Evolutionary conservation across 2,329 filamentous ascomycete species (phyloP).

Genomic region (Penicillium decumbens): DNA sequence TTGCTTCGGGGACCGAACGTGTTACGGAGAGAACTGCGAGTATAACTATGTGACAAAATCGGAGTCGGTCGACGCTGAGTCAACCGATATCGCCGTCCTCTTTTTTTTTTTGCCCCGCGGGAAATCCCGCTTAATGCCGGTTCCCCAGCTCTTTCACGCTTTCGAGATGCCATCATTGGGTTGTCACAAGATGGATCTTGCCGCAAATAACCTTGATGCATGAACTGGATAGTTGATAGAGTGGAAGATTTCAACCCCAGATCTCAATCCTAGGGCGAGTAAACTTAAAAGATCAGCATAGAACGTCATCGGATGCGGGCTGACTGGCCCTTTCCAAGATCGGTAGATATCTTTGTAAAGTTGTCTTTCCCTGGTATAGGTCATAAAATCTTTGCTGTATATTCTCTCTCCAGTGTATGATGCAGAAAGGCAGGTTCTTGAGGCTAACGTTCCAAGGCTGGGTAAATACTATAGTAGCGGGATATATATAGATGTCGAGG

Average conservation of each 20-base stretch:
- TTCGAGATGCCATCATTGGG: neutral
- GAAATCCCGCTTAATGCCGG: slow-evolving; percentile 24
- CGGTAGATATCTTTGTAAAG: neutral
- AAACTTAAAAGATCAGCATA: slow-evolving; percentile 6
- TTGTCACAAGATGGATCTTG: slow-evolving; percentile 11
- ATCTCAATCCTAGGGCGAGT: neutral
- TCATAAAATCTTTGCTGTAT: neutral
- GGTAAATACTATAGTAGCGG: neutral
- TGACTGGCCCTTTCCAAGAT: slow-evolving; percentile 1
- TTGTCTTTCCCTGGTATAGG: neutral
- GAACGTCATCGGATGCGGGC: slow-evolving; percentile 14
- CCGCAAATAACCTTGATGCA: slow-evolving; percentile 9
- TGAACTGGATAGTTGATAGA: neutral
- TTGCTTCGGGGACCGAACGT: slow-evolving; percentile 1
- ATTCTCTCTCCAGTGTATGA: neutral
- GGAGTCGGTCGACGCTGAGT: slow-evolving; percentile 17
- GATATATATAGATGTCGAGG: neutral
- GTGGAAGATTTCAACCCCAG: neutral
- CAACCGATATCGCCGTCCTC: slow-evolving; percentile 31
- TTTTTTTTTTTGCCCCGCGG: slow-evolving; percentile 20
- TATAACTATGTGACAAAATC: slow-evolving; percentile 7
- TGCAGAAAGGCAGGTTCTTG: neutral
- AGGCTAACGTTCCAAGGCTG: neutral
- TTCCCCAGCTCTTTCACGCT: slow-evolving; percentile 3
- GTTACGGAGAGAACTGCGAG: slow-evolving; percentile 4